Evolutionary conservation across 164 flowering plant species (phyloP), one percentile per base, ranked within the genome.

Genomic region (Saururus chinensis): DNA sequence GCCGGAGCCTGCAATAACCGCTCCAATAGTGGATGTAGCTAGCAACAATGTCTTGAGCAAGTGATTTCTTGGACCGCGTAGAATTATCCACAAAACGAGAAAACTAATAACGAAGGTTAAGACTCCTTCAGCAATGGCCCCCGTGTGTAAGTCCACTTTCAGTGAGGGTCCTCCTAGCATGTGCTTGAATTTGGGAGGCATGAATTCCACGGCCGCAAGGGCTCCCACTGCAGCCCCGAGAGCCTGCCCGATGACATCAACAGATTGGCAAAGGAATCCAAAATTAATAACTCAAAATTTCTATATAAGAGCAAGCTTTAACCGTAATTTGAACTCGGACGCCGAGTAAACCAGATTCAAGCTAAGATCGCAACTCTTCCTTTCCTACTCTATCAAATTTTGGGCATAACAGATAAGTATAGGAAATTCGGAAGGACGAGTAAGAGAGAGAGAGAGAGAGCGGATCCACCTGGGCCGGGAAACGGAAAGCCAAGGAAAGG

Each of bases 121-220:
- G 10, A 87, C 74, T n/a, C 89, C 95, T 76, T 89, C 96, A 7
- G 95, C 96, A 55, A 84, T 70, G 45, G 92, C 93, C 61, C 92
- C 95, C 9, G 84, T 85, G 51, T 87, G 95, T 73, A 79, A 26
- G 65, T 85, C 95, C 19, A 89, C 96, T 70, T 87, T 77, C 75
- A 89, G 52, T 14, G 82, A 73, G 59, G 97, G 95, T 17, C 97
- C 97, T 13, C 75, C 83, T 19, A 89, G 68, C 92, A 87, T 82
- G 74, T 82, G 82, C 67, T 85, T 85, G 79, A 81, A 84, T 57
- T 84, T 55, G 9, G 13, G 51, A n/a, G 97, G 97, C 77, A 87
- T 80, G 67, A 80, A 77, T 71, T 87, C 86, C 69, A 60, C 35
- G 37, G 85, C 74, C 3, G 89, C 88, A 56, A 83, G 19, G 0